Percentiles rank a stretch among this genome's conserved stretches.
Evolutionary conservation across 805 yeast species (phyloP).

Genomic region (Candida gorgasii): DNA sequence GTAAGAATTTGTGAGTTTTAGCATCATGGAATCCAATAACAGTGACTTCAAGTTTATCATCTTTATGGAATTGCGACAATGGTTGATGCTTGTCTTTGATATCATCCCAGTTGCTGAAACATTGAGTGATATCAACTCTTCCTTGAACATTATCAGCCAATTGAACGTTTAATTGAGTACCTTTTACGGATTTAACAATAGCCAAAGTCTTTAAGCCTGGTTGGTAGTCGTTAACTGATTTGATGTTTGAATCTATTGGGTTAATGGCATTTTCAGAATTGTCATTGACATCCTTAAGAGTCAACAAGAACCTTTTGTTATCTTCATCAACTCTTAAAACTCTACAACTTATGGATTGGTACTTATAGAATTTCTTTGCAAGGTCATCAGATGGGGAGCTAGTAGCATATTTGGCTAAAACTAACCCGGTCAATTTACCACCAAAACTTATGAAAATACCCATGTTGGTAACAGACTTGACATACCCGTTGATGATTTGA

Average conservation of each 20-base stretch:
- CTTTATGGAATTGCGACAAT: slow-evolving; percentile 56
- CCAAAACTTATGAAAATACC: slow-evolving; percentile 87
- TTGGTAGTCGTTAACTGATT: slow-evolving; percentile 48
- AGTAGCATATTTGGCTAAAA: slow-evolving; percentile 70
- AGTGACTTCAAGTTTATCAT: slow-evolving; percentile 58
- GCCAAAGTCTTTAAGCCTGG: slow-evolving; percentile 68
- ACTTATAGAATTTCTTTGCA: slow-evolving; percentile 51
- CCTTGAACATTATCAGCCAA: slow-evolving; percentile 80
- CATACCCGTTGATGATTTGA: slow-evolving; percentile 64
- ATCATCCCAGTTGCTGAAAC: slow-evolving; percentile 53
- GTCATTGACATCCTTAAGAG: slow-evolving; percentile 46
- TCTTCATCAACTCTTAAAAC: slow-evolving; percentile 70
- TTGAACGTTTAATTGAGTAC: slow-evolving; percentile 70
- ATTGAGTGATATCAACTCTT: slow-evolving; percentile 72
- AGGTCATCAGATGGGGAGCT: slow-evolving; percentile 55
- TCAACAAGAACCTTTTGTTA: slow-evolving; percentile 67
- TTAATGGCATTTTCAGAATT: slow-evolving; percentile 39
- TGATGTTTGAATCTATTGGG: slow-evolving; percentile 60
- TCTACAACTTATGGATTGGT: slow-evolving; percentile 71
- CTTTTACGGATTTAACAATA: slow-evolving; percentile 59
- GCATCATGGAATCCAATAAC: slow-evolving; percentile 79
- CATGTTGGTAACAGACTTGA: slow-evolving; percentile 71
- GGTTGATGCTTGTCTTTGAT: slow-evolving; percentile 63
- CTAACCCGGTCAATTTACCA: slow-evolving; percentile 78
- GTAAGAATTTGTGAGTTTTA: slow-evolving; percentile 64